Conservation (phyloP, 1,284 basidiomycete genomes). For the Volvariella surrecta region DNA sequence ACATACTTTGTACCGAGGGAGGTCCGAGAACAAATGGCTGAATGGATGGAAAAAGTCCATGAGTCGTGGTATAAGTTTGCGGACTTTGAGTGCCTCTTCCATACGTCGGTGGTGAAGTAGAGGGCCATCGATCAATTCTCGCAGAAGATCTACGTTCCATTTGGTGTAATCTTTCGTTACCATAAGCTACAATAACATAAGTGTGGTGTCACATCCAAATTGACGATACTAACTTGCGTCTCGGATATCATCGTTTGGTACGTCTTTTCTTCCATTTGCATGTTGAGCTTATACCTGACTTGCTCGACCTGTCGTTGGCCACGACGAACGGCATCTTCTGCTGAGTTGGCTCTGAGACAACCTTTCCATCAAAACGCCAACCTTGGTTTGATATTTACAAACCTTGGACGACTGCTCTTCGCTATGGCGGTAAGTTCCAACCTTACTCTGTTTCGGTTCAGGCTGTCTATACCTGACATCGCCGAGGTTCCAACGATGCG, state of each 20-base stretch:
- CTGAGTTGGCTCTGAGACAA: constrained; percentile 65
- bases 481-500: constrained; percentile 81
- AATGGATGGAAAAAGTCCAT: constrained; percentile 94
- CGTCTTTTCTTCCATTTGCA: constrained; percentile 90
- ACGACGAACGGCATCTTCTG: constrained; percentile 80
- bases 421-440: constrained; percentile 40
- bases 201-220: constrained; percentile 2
- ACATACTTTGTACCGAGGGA: constrained; percentile 64
- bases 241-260: constrained; percentile 82
- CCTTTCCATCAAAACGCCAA: constrained; percentile 2
- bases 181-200: constrained; percentile 52
- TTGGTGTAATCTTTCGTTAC: constrained; percentile 84
- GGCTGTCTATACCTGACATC: constrained; percentile 83
- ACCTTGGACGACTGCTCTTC: constrained; percentile 56
- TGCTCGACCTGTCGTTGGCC: constrained; percentile 91
- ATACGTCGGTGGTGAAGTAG: constrained; percentile 88
- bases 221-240: constrained; percentile 52
- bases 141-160: constrained; percentile 88
- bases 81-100: constrained; percentile 91
- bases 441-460: constrained; percentile 78
- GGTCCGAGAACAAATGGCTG: constrained; percentile 77
- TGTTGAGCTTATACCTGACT: constrained; percentile 78
- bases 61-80: constrained; percentile 81
- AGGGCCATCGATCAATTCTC: constrained; percentile 90
- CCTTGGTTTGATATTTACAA: constrained; percentile 3